These are phyloP conservation scores for Diutina sp. DNA, from an alignment of 1,139 yeast genomes.

Conservation along the genomic window DNA sequence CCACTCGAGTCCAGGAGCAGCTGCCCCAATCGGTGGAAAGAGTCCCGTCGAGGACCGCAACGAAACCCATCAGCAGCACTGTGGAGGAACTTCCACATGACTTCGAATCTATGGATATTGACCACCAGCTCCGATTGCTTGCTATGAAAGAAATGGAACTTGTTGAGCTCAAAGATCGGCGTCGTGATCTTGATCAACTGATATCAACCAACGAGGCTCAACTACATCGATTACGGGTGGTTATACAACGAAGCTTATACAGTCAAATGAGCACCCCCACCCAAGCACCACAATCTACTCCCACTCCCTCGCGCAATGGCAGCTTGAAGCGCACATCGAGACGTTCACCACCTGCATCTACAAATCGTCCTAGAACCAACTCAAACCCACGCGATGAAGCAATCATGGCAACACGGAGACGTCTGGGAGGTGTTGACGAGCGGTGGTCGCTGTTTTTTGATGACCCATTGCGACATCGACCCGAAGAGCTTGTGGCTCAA, in stretches of 20 bases:
- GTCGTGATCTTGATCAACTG: neutral
- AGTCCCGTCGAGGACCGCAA: neutral
- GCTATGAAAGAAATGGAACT: neutral
- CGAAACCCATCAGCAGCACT: neutral
- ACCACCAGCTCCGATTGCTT: neutral
- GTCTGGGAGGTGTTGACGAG: neutral
- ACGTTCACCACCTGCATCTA: neutral
- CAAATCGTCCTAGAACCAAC: neutral
- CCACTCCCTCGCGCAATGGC: neutral
- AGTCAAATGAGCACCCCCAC: neutral
- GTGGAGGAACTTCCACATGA: neutral
- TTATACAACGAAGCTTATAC: neutral
- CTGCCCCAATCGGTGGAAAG: neutral
- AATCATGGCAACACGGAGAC: neutral
- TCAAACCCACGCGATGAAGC: neutral
- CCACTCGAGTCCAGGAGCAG: neutral
- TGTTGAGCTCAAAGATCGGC: neutral
- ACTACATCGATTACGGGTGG: neutral
- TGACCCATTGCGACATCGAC: neutral
- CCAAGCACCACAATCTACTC: neutral
- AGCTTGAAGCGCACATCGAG: neutral
- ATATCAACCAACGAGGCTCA: neutral
- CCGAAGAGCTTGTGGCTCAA: neutral
- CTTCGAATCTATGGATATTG: neutral
- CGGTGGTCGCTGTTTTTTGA: slow-evolving; percentile 2